Base-by-base conservation (phyloP, 495 filamentous ascomycete genomes). In the Podospora fimiseda region DNA sequence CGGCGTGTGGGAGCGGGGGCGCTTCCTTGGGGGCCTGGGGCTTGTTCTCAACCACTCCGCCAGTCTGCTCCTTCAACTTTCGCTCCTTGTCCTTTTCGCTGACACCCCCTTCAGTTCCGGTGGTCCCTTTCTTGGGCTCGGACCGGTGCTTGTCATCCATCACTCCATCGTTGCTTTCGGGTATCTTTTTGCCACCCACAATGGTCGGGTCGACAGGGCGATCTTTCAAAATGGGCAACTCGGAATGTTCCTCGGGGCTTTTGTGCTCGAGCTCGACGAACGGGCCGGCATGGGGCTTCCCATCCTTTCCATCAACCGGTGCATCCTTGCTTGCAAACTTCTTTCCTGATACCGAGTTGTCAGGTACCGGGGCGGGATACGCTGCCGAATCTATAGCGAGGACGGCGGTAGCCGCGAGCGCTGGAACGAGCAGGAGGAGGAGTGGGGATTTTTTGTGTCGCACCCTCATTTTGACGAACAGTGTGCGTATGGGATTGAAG, bases 301-400 rank as follows among this genome's bases (percentile, higher is more conserved):
- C 93, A 77, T 98, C 93, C 57, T 89, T 87, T 30, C 93, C 94
- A 66, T 98, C 93, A 5, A 97, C 87, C 1, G 94, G 93, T 56
- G 89, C 89, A 74, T 93, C 84, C 71, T 88, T 89, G 53, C 88
- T 90, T 44, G 87, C 88, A 47, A 67, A 67, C 36, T 72, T 71
- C 57, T 68, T 68, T 24, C 53, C 66, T 18, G 55, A 36, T 14
- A 61, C 37, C 39, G 63, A 43, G 39, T 51, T 49, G 21, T 63
- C 61, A 9, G 49, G n/a, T 23, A 41, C 19, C 9, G 52, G 16
- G 2, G 48, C 50, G 9, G 54, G 4, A 36, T 50, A 46, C 18
- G 33, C 47, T 9, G 60, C 51, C 7, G 43, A 60, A 21, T 54
- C 53, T 11, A 57, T 49, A 14, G 51, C 64, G 52, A 68, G 46